phyloP scores from a whole-genome alignment of 805 yeast species.

The Cyberlindnera maritima region DNA sequence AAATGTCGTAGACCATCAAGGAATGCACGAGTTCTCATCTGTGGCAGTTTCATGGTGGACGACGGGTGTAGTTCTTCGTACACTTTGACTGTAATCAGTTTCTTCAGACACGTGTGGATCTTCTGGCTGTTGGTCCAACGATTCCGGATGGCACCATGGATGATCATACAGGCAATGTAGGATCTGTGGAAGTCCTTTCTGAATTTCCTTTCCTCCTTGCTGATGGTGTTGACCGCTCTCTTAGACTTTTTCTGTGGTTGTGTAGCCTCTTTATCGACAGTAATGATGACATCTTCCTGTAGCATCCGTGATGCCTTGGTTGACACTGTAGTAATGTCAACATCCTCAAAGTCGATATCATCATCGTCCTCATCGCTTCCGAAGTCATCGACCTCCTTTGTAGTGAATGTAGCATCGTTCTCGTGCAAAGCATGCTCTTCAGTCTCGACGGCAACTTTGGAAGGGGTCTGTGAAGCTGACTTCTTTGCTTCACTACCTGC shows the following conservation, averaged over 20 bases:
- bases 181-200: slow-evolving; percentile 58
- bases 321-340: slow-evolving; percentile 22
- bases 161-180: slow-evolving; percentile 54
- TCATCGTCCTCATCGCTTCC: slow-evolving; percentile 32
- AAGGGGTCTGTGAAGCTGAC: neutral
- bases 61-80: slow-evolving; percentile 48
- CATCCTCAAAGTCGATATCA: slow-evolving; percentile 25
- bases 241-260: slow-evolving; percentile 24
- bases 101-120: slow-evolving; percentile 40
- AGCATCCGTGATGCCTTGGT: slow-evolving; percentile 21
- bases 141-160: slow-evolving; percentile 70
- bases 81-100: slow-evolving; percentile 46
- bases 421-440: no score
- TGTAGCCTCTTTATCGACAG: slow-evolving; percentile 8
- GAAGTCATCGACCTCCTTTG: slow-evolving; percentile 31
- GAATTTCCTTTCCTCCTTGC: slow-evolving; percentile 51
- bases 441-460: neutral
- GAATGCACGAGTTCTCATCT: slow-evolving; percentile 56
- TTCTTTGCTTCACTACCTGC: neutral
- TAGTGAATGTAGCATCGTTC: no score
- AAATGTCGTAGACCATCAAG: slow-evolving; percentile 74
- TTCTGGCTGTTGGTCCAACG: slow-evolving; percentile 61
- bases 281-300: slow-evolving; percentile 18
- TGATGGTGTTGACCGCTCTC: slow-evolving; percentile 34
- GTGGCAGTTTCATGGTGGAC: slow-evolving; percentile 33